Evolutionary conservation across 768 basidiomycete genomes (phyloP), one percentile per base, ranked within the genome.

Genomic region (Leccinum ochraceum): DNA sequence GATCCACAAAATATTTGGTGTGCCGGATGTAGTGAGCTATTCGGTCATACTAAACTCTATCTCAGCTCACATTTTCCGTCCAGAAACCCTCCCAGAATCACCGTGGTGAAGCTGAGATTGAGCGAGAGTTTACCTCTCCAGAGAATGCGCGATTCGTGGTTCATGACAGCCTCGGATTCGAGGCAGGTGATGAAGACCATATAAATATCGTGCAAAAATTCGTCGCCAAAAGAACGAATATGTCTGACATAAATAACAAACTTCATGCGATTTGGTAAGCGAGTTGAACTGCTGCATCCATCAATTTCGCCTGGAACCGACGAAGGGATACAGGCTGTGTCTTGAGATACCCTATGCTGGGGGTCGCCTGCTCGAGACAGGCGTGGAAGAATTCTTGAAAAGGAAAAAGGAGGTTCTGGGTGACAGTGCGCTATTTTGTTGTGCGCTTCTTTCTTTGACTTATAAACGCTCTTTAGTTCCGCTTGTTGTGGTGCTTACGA

Each of bases 111-210:
- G 56, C 62, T 16, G 6, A 66, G 24, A 67, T 66, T 16, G 39
- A 64, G 16, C 42, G 3, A 5, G 65, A 67, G 50, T 66, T 66
- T 42, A 9, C 55, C 32, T 67, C 65, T n/a, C 53, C 49, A 8
- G 37, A 14, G 32, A 66, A 66, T 34, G 32, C 53, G 7, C 58
- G 61, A 53, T 63, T 66, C 17, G 65, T 66, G 17, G 53, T 67
- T n/a, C 65, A 67, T 4, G 65, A 66, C 17, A 66, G 64, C 48
- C 64, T 66, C 8, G 64, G 64, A 2, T 65, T 65, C 11, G 64
- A 67, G 32, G 49, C 61, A n/a, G 65, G n/a, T 10, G 65, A 66
- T 32, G 48, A 54, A 42, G 3, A 6, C 28, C 63, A 63, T 17
- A 60, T 67, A 8, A 26, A 50, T 0, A 44, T 36, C 5, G 58